Evolutionary conservation across 202 grass and related monocot species (phyloP).

Genomic region (Bolboschoenoplectus hybrid): DNA sequence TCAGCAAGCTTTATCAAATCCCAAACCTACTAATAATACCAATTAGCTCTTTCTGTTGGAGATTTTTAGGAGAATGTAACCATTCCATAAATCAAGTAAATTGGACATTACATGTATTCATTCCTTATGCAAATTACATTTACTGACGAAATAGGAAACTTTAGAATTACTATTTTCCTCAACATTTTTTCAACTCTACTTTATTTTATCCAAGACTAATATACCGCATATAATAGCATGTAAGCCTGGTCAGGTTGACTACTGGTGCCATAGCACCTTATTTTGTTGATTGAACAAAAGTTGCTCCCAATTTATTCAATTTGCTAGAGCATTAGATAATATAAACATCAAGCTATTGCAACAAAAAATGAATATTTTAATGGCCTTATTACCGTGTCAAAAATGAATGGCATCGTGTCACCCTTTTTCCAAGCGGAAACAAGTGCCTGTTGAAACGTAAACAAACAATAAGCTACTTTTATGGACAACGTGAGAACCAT

Average conservation of each 20-base stretch:
- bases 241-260: neutral
- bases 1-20: constrained; percentile 94
- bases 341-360: neutral
- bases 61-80: neutral
- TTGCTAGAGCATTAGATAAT: neutral
- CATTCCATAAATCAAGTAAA: neutral
- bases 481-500: neutral
- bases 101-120: neutral
- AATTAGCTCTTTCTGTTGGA: neutral
- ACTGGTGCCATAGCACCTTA: neutral
- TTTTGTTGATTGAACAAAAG: neutral
- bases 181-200: neutral
- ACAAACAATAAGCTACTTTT: constrained; percentile 15
- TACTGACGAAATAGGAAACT: neutral
- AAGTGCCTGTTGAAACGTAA: constrained; percentile 57
- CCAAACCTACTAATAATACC: constrained; percentile 58
- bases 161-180: neutral
- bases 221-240: neutral
- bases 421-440: constrained; percentile 74
- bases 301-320: neutral
- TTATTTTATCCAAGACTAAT: neutral
- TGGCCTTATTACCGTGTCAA: constrained; percentile 73
- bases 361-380: constrained; percentile 21
- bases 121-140: neutral
- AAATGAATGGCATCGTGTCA: constrained; percentile 88